phyloP scores from a whole-genome alignment of 2,329 filamentous ascomycete genomes.

The Aspergillus transmontanensis region DNA sequence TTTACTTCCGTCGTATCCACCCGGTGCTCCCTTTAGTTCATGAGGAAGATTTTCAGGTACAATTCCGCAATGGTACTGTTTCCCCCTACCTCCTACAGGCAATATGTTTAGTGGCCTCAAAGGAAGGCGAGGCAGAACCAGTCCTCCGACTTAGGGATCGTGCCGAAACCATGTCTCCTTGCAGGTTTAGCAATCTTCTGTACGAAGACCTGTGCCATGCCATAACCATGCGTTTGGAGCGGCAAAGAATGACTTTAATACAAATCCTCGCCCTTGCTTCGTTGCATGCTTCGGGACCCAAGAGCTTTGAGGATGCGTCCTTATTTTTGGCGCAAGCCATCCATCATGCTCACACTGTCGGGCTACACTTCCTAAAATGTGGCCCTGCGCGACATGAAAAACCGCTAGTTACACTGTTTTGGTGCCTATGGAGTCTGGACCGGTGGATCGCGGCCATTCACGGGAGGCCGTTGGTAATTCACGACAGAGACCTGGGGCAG shows the following conservation, averaged over 20 bases:
- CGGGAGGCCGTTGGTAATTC: constrained; percentile 24
- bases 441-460: constrained; percentile 26
- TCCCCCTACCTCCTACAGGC: constrained; percentile 31
- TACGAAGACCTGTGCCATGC: constrained; percentile 28
- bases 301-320: constrained; percentile 34
- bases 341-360: constrained; percentile 35
- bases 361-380: constrained; percentile 27
- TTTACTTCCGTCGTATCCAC: constrained; percentile 35
- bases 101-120: constrained; percentile 35
- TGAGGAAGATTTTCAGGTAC: constrained; percentile 23
- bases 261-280: constrained; percentile 34
- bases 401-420: constrained; percentile 17
- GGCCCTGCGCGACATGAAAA: constrained; percentile 5
- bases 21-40: constrained; percentile 33
- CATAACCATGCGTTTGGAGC: constrained; percentile 24
- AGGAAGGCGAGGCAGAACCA: constrained; percentile 27
- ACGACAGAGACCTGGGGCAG: constrained; percentile 23
- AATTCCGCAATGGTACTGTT: constrained; percentile 23
- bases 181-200: constrained; percentile 16
- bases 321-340: constrained; percentile 33
- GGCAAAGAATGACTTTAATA: constrained; percentile 26
- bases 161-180: not conserved
- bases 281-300: constrained; percentile 34
- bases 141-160: constrained; percentile 25
- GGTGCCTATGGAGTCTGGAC: constrained; percentile 28